phyloP scores from a whole-genome alignment of 306 rosid genomes.

The Rosa persica region DNA sequence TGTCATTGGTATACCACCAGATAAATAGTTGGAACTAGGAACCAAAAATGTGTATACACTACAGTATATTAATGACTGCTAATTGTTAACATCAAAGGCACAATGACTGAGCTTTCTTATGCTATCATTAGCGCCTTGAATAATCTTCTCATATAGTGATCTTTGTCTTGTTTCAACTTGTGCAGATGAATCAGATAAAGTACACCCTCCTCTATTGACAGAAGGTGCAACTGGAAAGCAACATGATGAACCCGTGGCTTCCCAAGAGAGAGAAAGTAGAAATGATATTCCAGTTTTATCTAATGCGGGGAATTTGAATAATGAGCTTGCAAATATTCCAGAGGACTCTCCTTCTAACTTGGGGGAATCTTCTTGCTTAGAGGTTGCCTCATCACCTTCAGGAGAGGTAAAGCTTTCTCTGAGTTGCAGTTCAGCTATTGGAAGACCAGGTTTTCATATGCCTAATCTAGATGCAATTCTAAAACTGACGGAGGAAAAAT shows the following conservation, averaged over 20 bases:
- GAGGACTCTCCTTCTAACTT: slow-evolving; percentile 37
- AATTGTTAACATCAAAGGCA: slow-evolving; percentile 3
- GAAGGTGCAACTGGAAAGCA: slow-evolving; percentile 36
- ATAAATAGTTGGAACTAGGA: slow-evolving; percentile 9
- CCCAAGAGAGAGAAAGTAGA: slow-evolving; percentile 34
- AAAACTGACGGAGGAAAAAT: slow-evolving; percentile 75
- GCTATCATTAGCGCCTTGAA: not conserved
- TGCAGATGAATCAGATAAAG: slow-evolving; percentile 47
- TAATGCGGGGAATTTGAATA: slow-evolving; percentile 31
- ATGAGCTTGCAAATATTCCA: slow-evolving; percentile 33
- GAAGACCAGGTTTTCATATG: slow-evolving; percentile 51
- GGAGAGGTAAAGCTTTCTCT: slow-evolving; percentile 83
- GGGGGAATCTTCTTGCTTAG: slow-evolving; percentile 33
- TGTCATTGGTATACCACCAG: not conserved
- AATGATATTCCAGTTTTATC: slow-evolving; percentile 33
- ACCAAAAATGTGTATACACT: too few relatives aligned
- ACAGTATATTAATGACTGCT: not conserved
- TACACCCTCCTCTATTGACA: slow-evolving; percentile 26
- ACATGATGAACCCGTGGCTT: slow-evolving; percentile 33
- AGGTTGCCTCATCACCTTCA: slow-evolving; percentile 50
- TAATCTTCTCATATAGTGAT: not conserved
- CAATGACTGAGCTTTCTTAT: not conserved
- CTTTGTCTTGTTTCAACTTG: slow-evolving; percentile 17
- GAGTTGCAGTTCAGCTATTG: slow-evolving; percentile 48
- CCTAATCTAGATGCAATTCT: slow-evolving; percentile 53